Percentiles rank a stretch among this genome's conserved stretches.
phyloP scores from a whole-genome alignment of 1,139 yeast species.

The Hansenula sp. region DNA sequence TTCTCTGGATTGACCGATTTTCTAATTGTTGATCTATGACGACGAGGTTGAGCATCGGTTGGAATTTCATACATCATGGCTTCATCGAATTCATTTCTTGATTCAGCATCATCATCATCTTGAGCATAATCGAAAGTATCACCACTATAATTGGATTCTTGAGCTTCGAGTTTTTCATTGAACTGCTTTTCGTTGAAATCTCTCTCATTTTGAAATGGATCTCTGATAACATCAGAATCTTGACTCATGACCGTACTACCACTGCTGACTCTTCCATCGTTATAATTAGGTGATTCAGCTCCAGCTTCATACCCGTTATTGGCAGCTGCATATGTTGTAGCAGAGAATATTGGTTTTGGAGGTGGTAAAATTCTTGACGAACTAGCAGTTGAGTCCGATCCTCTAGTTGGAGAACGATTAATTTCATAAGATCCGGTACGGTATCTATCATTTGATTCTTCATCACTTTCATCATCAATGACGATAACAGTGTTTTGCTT shows the following conservation, averaged over 20 bases:
- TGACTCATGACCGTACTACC: conserved; percentile 19
- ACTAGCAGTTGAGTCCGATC: conserved; percentile 27
- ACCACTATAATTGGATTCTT: conserved; percentile 29
- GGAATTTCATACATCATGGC: conserved; percentile 33
- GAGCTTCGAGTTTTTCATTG: conserved; percentile 24
- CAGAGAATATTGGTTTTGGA: conserved; percentile 63
- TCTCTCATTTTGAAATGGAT: conserved; percentile 6
- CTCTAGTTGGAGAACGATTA: conserved; percentile 27
- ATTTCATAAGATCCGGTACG: conserved; percentile 5
- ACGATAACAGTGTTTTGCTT: conserved; percentile 45
- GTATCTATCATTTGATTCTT: conserved; percentile 13
- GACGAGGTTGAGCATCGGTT: conserved; percentile 50
- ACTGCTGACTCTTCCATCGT: conserved; percentile 18
- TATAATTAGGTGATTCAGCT: conserved; percentile 8
- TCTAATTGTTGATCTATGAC: conserved; percentile 53
- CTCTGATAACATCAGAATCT: conserved; percentile 18
- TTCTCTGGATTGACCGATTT: conserved; percentile 66
- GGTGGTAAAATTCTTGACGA: conserved; percentile 54
- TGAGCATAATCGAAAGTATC: conserved; percentile 26
- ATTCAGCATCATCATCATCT: conserved; percentile 23
- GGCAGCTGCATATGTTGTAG: conserved; percentile 60
- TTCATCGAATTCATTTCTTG: conserved; percentile 22
- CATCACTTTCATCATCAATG: conserved; percentile 40
- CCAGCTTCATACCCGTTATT: conserved; percentile 27
- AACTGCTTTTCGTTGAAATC: conserved; percentile 10